Percentiles rank a stretch among this genome's conserved stretches.
phyloP scores from a whole-genome alignment of 495 filamentous ascomycete genomes.

The Margaritispora aquatica region DNA sequence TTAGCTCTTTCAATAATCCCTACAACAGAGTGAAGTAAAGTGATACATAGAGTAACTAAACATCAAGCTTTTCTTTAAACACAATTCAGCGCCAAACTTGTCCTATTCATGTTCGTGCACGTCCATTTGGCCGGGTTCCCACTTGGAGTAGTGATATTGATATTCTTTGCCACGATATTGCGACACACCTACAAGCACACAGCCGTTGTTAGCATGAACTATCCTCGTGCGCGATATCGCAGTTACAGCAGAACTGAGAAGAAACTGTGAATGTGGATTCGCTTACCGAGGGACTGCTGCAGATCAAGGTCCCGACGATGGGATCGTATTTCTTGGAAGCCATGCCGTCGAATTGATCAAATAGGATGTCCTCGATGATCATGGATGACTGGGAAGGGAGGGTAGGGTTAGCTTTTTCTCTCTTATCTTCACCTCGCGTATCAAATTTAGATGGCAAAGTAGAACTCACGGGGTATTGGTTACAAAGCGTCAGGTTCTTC shows the following conservation, averaged over 20 bases:
- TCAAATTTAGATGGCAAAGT: too few relatives aligned
- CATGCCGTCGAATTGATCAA: constrained; percentile 47
- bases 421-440: too few relatives aligned
- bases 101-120: constrained; percentile 45
- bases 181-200: constrained; percentile 33
- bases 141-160: constrained; percentile 45
- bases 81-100: constrained; percentile 38
- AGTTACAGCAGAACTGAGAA: neutral
- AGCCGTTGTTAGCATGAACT: neutral
- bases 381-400: constrained; percentile 35
- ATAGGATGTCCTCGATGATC: constrained; percentile 49
- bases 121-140: constrained; percentile 41
- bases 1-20: too few relatives aligned
- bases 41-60: too few relatives aligned
- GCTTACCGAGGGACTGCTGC: constrained; percentile 41
- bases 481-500: constrained; percentile 53
- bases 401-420: neutral
- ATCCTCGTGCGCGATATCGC: neutral
- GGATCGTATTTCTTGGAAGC: constrained; percentile 47
- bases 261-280: too few relatives aligned
- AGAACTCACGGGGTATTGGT: constrained; percentile 39
- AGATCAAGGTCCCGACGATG: constrained; percentile 48
- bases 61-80: too few relatives aligned
- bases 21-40: too few relatives aligned
- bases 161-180: constrained; percentile 42